A percentile compares a stretch with the other conserved stretches of the same genome.
These are phyloP conservation scores for Tetrahymena borealis DNA, from an alignment of 73 alveolate genomes.

Conservation along the genomic window DNA sequence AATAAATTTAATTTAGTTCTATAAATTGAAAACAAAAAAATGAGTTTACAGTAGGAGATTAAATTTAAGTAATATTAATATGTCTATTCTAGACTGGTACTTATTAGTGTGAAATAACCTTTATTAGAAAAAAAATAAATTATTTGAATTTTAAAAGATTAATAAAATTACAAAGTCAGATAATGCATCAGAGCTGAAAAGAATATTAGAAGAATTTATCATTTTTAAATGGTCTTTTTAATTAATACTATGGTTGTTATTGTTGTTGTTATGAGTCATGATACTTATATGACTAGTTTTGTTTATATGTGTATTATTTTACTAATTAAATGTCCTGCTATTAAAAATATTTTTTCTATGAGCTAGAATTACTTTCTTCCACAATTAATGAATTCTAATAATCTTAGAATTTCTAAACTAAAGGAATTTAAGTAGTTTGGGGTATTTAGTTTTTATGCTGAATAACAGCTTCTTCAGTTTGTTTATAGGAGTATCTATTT, in stretches of 20 bases:
- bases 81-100: no score
- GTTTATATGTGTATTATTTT: neutral
- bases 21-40: no score
- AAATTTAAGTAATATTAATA: no score
- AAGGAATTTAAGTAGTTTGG: neutral
- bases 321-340: neutral
- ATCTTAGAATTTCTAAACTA: neutral
- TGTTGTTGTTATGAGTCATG: no score
- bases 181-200: neutral
- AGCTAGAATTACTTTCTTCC: neutral
- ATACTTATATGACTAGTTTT: no score
- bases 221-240: no score
- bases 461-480: neutral
- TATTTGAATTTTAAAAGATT: no score
- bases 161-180: neutral
- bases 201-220: neutral
- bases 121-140: no score
- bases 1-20: no score
- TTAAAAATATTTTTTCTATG: neutral
- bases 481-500: neutral
- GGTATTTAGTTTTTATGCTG: neutral
- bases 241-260: no score
- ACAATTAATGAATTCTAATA: neutral
- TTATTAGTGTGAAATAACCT: neutral
- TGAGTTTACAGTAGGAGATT: no score